Base-by-base conservation (phyloP, 2,329 filamentous ascomycete genomes). In the Sphaerostilbella broomeana region DNA sequence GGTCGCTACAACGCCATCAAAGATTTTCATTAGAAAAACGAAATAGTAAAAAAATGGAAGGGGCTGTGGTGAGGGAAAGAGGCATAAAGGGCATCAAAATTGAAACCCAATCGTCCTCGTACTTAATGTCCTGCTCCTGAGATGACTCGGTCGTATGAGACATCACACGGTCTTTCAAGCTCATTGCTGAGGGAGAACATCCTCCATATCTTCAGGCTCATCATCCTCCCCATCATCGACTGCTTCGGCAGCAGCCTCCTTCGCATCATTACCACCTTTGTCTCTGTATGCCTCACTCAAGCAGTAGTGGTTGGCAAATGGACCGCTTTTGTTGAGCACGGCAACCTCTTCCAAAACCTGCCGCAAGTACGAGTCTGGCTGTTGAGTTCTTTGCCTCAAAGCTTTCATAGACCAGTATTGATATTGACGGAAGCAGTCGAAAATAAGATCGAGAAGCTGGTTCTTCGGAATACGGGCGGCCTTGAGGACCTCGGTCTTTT, bases 401-500 rank as follows among this genome's bases (percentile, higher is more conserved):
- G 84, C 78, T 56, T 86, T 89, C 72, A 97, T 85, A n/a, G 84
- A 81, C 89, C 90, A 98, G 63, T 92, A 97, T 52, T 82, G 80
- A 70, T 84, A 94, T 54, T 84, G 70, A 41, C 81, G 77, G 77
- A 95, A 98, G 57, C 81, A 84, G 34, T 75, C 67, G 68, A 90
- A 88, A 45, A 98, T 80, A 48, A 78, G 75, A 64, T 95, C 89
- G 64, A 94, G 67, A 47, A 98, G 79, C 54, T 92, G 84, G 69
- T 87, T 83, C 61, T 89, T 81, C 30, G 87, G 81, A 64, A 97
- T 89, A 64, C 92, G 89, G 22, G 86, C 84, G 19, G 86, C 83
- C 69, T 97, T 95, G 60, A 65, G 54, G 64, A 86, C 81, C 52
- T 86, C 81, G 59, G 75, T 67, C 63, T 77, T 80, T 61, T 81